Evolutionary conservation across 495 filamentous ascomycete species (phyloP), one percentile per base, ranked within the genome.

Genomic region (Hyaloscypha hepaticicola): DNA sequence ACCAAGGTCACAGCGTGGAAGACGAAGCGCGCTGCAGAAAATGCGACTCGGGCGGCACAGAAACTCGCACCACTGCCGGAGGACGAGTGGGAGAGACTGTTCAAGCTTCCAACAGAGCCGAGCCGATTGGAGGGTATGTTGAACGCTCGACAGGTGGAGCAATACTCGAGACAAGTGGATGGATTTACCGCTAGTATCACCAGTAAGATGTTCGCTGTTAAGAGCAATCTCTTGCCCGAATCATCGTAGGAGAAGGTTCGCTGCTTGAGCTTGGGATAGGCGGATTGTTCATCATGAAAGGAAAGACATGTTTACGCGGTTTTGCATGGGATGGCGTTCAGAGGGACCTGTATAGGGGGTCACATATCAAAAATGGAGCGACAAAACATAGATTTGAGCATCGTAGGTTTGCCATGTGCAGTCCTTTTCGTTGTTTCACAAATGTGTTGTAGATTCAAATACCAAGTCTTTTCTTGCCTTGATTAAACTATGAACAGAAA

Each of bases 191-290:
- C 94, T 31, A 87, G 82, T 56, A 89, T 95, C 60, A 95, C 88
- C 58, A 85, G 91, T 28, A 99, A 98, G 88, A 97, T 99, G 96
- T 98, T 99, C 76, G 95, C 92, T 24, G 92, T 96, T 55, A 88
- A 93, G 81, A 91, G 91, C 27, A 84, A 82, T 68, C 70, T 85
- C 69, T 77, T 84, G 52, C 82, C 81, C 3, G 81, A 83, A 67
- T 81, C 67, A 57, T 50, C 45, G 31, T 49, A 51, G 29, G 16
- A 26, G 41, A 38, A 50, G 41, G 50, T 58, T 60, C 68, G 50
- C 31, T 33, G 31, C 31, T 33, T 33, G 31, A 7, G 58, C 53
- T 38, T 38, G 51, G 11, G 26, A 51, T 63, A 29, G 66, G 58
- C 53, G 61, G 66, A 57, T 68, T 63, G 69, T 63, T 70, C 68